phyloP scores from a whole-genome alignment of 352 stramenopile species.

The Phytophthora nicotianae region DNA sequence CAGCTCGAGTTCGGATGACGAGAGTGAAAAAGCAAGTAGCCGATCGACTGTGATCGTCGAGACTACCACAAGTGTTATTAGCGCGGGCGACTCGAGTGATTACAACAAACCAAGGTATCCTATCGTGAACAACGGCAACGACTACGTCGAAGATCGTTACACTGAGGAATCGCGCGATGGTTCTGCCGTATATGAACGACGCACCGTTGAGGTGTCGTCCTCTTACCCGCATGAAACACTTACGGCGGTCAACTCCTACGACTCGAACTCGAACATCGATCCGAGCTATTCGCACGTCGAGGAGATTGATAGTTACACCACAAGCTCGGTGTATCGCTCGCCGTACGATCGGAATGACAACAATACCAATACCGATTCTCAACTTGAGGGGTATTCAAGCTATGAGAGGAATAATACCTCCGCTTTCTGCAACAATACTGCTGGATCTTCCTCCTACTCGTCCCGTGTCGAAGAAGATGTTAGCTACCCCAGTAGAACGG shows the following conservation, averaged over 20 bases:
- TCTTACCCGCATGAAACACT: not conserved
- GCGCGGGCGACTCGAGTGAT: not conserved
- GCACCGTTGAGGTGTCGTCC: not conserved
- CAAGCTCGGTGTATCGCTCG: not conserved
- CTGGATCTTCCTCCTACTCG: not conserved
- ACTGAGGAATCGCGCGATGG: not conserved
- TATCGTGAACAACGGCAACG: not conserved
- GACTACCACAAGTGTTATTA: not conserved
- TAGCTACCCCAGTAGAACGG: too few species aligned
- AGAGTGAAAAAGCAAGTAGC: not conserved
- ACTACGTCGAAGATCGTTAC: not conserved
- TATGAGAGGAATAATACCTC: not conserved
- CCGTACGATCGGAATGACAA: not conserved
- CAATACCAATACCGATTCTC: too few species aligned
- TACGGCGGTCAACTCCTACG: not conserved
- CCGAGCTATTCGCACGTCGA: not conserved
- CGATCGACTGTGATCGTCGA: not conserved
- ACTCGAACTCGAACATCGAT: not conserved
- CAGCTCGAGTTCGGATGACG: not conserved
- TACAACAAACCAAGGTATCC: not conserved
- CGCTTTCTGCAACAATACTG: not conserved
- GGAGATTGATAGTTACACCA: not conserved
- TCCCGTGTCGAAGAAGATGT: not conserved
- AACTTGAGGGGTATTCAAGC: not conserved
- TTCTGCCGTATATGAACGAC: not conserved